Base-by-base conservation (phyloP, 768 basidiomycete species). In the Russula dissimulans region DNA sequence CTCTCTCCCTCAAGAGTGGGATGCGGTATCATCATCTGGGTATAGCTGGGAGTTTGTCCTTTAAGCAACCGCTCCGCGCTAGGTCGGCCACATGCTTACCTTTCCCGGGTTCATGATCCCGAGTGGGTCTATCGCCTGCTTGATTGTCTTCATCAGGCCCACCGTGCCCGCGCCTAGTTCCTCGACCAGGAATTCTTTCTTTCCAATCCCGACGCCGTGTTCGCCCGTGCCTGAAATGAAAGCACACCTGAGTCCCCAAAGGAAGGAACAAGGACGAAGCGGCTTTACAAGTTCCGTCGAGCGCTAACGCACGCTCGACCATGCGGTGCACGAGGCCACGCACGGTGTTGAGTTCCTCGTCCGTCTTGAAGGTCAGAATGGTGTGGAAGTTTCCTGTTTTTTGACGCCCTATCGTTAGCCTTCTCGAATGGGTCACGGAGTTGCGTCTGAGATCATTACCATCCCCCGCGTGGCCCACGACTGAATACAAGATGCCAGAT, bases 161-260 rank as follows among this genome's bases (percentile, higher is more conserved):
- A 95, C 86, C 0, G 94, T 95, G 3, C 88, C 90, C 29, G 76
- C 76, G 0, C 94, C 93, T 0, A 97, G 78, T 68, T 97, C 94
- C 43, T 85, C 79, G 14, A 80, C 77, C n/a, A 97, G 77, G 68
- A 86, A 95, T 61, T 86, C 78, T 60, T 81, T 82, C 75, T 94
- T 94, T 5, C 91, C 91, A 10, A 93, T 75, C 0, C 91, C 92
- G 7, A 94, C 89, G 2, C 91, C 92, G 67, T 94, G 91, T 67
- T 94, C 91, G 4, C 89, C 89, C 0, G 85, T 87, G 65, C 84
- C 85, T 86, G 46, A 39, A 36, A 32, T 15, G 5, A 14, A 18
- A 12, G 26, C 1, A 12, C 3, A 12, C 1, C 9, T 11, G 36
- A n/a, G 8, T 36, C 17, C 36, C 34, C 36, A 11, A 14, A 6